These are phyloP conservation scores for Lichtheimia ramosa DNA, from an alignment of 371 early-diverging fungal genomes.

Conservation along the genomic window DNA sequence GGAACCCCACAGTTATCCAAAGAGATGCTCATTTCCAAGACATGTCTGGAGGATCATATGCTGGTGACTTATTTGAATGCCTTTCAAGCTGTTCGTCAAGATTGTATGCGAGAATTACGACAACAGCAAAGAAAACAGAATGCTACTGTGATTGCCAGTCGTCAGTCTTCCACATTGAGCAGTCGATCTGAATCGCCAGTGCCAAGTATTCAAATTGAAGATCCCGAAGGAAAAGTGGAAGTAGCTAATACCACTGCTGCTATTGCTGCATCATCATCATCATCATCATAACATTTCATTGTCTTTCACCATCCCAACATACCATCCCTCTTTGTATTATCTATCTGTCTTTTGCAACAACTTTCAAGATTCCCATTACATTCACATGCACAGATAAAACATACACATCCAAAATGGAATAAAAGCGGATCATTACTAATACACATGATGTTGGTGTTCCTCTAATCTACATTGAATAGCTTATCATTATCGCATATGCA, in stretches of 20 bases:
- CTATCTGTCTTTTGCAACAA: no score
- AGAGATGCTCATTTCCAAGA: conserved; percentile 43
- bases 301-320: no score
- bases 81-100: conserved; percentile 39
- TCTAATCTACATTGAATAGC: no score
- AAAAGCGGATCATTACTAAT: no score
- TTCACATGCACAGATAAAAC: no score
- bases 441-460: no score
- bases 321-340: no score
- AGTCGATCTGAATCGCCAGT: not conserved
- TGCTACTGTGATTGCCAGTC: not conserved
- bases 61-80: conserved; percentile 49
- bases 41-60: conserved; percentile 52
- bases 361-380: no score
- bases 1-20: conserved; percentile 37
- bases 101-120: conserved; percentile 33
- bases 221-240: conserved; percentile 17
- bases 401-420: no score
- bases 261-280: not conserved
- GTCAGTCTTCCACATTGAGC: not conserved
- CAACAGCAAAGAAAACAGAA: not conserved
- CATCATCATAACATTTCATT: no score
- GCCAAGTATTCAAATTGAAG: conserved; percentile 15
- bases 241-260: not conserved
- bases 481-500: no score